Base-by-base conservation (phyloP, 2,329 filamentous ascomycete genomes). In the Stachybotrys elegans region DNA sequence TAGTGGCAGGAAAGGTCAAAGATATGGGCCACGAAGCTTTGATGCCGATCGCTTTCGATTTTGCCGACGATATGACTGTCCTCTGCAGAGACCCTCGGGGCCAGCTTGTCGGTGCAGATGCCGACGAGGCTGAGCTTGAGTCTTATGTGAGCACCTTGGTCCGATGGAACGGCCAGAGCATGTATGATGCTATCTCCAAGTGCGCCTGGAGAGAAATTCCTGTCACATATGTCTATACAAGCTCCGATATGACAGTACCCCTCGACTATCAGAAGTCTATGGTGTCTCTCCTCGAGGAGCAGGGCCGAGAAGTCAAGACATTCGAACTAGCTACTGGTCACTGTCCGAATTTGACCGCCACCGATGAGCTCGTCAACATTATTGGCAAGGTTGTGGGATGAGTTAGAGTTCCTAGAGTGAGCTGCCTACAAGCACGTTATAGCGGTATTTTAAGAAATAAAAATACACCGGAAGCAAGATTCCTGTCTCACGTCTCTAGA, bases 1-100 rank as follows among this genome's bases (percentile, higher is more conserved):
- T n/a, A 37, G 31, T 29, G 31, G n/a, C 17, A 23, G 20, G 37
- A 25, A 43, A 45, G 22, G 43, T 53, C 32, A 37, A 37, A 32
- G 40, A 43, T 13, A 43, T 45, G 39, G 44, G 40, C 22, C 40
- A 43, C 17, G 42, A 40, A 21, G 42, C 34, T 21, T 25, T 40
- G 5, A 31, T 44, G 12, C 42, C 42, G 5, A 31, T 44, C 23
- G 42, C 19, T 17, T 44, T 44, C 23, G 35, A 44, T n/a, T 44
- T 44, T 19, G 35, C 42, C 5, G 42, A 44, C 14, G 42, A 44
- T 16, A 39, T 14, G 22, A 39, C 34, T 16, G 22, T 21, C 5
- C 23, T 44, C 9, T 44, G 42, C 14, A 21, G 42, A 6, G 42
- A 44, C 20, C 34, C 42, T n/a, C 29, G 23, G 19, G 19, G 3